These are phyloP conservation scores for Saprolegnia diclina DNA, from an alignment of 352 stramenopile genomes.

Conservation along the genomic window DNA sequence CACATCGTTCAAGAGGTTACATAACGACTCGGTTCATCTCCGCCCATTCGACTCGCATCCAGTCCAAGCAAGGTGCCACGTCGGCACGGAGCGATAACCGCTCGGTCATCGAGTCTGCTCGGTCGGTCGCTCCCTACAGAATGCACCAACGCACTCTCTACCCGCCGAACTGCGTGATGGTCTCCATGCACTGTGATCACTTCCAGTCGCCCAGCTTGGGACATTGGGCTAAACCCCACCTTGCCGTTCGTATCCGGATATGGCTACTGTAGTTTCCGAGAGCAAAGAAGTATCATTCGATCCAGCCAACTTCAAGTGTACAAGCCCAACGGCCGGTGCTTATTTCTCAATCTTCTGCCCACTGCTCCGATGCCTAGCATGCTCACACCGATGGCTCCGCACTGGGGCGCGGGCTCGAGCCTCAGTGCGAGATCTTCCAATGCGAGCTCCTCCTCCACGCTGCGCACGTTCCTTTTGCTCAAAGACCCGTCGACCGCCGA, in stretches of 20 bases:
- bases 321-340: neutral
- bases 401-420: slow-evolving; percentile 1
- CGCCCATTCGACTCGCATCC: neutral
- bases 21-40: neutral
- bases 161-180: no score
- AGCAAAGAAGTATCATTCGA: slow-evolving; percentile 11
- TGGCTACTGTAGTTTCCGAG: neutral
- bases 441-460: neutral
- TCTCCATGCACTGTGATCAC: no score
- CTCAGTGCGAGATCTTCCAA: slow-evolving; percentile 7
- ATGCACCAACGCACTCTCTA: neutral
- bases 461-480: slow-evolving; percentile 2
- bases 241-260: slow-evolving; percentile 3
- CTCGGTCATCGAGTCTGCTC: no score
- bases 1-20: no score
- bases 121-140: no score
- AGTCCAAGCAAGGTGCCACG: no score
- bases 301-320: neutral
- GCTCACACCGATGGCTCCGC: slow-evolving; percentile 7
- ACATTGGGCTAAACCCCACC: no score
- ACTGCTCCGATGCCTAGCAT: neutral
- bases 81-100: no score
- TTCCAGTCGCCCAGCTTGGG: no score
- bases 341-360: neutral
- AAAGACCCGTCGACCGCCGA: neutral